Base-by-base conservation (phyloP, 2,329 filamentous ascomycete genomes). In the Cladophialophora immunda region DNA sequence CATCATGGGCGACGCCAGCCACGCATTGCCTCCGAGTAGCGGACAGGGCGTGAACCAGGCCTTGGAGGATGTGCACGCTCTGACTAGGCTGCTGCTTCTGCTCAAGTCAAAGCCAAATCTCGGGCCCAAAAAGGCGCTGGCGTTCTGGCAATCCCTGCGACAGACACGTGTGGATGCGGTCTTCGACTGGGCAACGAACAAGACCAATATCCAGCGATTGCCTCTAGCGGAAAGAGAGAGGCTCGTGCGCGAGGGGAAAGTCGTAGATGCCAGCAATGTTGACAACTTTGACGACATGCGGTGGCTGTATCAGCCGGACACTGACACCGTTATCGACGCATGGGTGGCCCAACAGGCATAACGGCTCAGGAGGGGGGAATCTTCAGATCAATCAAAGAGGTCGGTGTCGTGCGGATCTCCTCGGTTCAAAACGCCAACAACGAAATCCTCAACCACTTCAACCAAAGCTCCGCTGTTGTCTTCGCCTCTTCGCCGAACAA, bases 21-120 rank as follows among this genome's bases (percentile, higher is more conserved):
- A 88, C 75, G 85, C 85, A 0, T 76, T 87, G 66, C 82, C 84
- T 2, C 81, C 86, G 0, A 83, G 81, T 6, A 82, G 50, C 7
- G 85, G 85, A 2, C 86, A 88, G 73, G 86, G 86, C 0, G 80
- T 83, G 0, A 83, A 81, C 2, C 85, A 87, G 74, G 85, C 83
- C 0, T 70, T 88, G 13, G 86, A 88, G 73, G 86, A 88, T 74
- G 80, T 79, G 0, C 80, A 85, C 65, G 78, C 80, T 1, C 76
- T 87, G 7, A 75, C 78, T 0, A 67, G 83, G 27, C 73, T 85
- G 2, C 73, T 83, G n/a, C 0, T 71, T 75, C 0, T 74, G 78
- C 0, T 80, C 84, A 4, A 72, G 84, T 62, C 59, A 13, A 47
- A 45, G 34, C 45, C 41, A 25, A 34, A 4, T 6, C 32, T 53